These are phyloP conservation scores for Fusarium humuli DNA, from an alignment of 2,329 filamentous ascomycete genomes.

Conservation along the genomic window DNA sequence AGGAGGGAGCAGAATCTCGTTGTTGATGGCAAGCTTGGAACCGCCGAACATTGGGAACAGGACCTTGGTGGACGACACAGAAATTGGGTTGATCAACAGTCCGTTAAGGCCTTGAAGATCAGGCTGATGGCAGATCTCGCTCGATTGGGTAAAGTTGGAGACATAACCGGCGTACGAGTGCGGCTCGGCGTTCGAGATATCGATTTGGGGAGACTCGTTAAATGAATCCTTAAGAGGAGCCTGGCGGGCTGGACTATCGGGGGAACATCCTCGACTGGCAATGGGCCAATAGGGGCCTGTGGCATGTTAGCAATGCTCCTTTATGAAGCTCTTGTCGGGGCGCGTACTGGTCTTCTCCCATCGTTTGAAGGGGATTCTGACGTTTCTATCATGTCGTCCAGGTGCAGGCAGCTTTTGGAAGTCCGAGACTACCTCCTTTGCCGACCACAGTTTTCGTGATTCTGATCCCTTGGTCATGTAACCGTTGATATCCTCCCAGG, in stretches of 20 bases:
- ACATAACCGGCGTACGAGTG: slow-evolving; percentile 69
- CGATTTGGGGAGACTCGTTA: slow-evolving; percentile 58
- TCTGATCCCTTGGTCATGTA: slow-evolving; percentile 65
- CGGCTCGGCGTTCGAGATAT: slow-evolving; percentile 57
- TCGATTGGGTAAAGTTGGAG: slow-evolving; percentile 69
- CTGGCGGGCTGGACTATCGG: slow-evolving; percentile 69
- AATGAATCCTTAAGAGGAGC: slow-evolving; percentile 59
- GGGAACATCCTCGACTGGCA: slow-evolving; percentile 69
- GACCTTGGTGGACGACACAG: slow-evolving; percentile 65
- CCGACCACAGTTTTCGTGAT: slow-evolving; percentile 57
- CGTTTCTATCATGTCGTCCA: slow-evolving; percentile 51
- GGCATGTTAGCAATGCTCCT: slow-evolving; percentile 13
- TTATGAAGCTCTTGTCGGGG: background rate
- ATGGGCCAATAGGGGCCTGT: slow-evolving; percentile 68
- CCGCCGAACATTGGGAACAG: slow-evolving; percentile 76
- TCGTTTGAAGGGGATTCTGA: slow-evolving; percentile 54
- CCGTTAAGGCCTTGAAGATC: slow-evolving; percentile 72
- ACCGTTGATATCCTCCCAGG: slow-evolving; percentile 70
- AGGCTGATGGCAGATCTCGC: slow-evolving; percentile 74
- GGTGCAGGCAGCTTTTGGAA: slow-evolving; percentile 59
- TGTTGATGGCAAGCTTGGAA: slow-evolving; percentile 76
- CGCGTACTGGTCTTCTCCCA: slow-evolving; percentile 65
- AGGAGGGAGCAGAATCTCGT: slow-evolving; percentile 76
- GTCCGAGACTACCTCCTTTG: slow-evolving; percentile 57
- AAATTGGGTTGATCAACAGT: slow-evolving; percentile 71